Base-by-base conservation (phyloP, 176 grass and related monocot genomes). In the maize (Zea mays) region DNA sequence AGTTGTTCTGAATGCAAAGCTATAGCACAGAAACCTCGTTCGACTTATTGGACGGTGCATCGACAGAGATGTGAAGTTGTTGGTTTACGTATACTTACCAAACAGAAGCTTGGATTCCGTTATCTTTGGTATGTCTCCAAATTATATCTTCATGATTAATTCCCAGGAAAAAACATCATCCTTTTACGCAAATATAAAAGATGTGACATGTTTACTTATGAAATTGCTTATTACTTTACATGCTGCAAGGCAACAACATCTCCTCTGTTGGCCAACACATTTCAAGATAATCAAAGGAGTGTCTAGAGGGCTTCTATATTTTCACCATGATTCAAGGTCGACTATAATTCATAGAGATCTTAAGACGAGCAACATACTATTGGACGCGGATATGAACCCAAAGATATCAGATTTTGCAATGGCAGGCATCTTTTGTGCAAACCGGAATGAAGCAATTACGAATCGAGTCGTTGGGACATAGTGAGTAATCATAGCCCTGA, bases 231-330 rank as follows among this genome's bases (percentile, higher is more conserved):
- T 27, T 27, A 27, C 8, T 21, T 43, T 59, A 36, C 33, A 46
- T 62, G 15, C 27, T 73, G n/a, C 52, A 51, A 80, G 35, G 7
- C 78, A 74, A 27, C 27, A 27, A 74, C 38, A 36, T 15, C 0
- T 65, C 17, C 63, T 93, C 64, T 80, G 89, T 54, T 93, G 86
- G 90, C 47, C 60, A 48, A 85, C 64, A 67, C 71, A 83, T 36
- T 78, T 73, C 38, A 83, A 69, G 60, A 92, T 92, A 82, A 86
- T 89, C 35, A 75, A 86, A 78, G 86, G 86, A 10, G 43, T 89
- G 81, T 81, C 80, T 65, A 81, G 86, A 74, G 86, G 90, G 7
- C 86, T 92, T 65, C 72, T 89, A 62, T 92, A 92, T 81, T 83
- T 92, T 8, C 90, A 92, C 63, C 83, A 78, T 7, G 86, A 92